Evolutionary conservation across 495 filamentous ascomycete species (phyloP).

Genomic region (Podospora conica): DNA sequence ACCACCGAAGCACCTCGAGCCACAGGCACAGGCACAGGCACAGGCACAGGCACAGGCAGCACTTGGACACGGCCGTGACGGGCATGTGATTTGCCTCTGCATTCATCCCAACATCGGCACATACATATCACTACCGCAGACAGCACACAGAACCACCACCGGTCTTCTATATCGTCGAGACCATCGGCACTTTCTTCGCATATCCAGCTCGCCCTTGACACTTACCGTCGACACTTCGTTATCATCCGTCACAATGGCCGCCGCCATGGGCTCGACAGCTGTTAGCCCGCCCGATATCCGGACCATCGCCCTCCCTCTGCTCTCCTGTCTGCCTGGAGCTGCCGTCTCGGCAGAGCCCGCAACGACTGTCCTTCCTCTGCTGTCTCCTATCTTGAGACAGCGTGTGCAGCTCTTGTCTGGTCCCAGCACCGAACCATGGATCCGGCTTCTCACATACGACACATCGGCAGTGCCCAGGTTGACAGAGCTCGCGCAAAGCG

Average conservation of each 20-base stretch:
- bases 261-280: conserved; percentile 23
- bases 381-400: conserved; percentile 89
- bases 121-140: not conserved
- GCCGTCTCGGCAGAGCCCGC: conserved; percentile 73
- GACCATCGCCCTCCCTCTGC: conserved; percentile 63
- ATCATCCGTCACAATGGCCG: conserved; percentile 5
- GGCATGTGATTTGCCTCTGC: conserved; percentile 10
- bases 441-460: conserved; percentile 85
- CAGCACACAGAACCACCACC: not conserved
- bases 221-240: not conserved
- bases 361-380: conserved; percentile 67
- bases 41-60: conserved; percentile 1
- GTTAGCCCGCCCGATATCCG: conserved; percentile 61
- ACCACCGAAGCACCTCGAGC: not conserved
- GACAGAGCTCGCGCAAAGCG: conserved; percentile 55
- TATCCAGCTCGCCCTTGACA: not conserved
- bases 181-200: not conserved
- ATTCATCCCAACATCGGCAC: not conserved
- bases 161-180: not conserved
- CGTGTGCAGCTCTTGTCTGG: conserved; percentile 70
- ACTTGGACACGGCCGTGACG: conserved; percentile 3
- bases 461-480: conserved; percentile 59
- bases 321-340: conserved; percentile 81
- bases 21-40: not conserved
- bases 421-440: conserved; percentile 71